Base-by-base conservation (phyloP, 495 filamentous ascomycete genomes). In the Staphylotrichum longicolle region DNA sequence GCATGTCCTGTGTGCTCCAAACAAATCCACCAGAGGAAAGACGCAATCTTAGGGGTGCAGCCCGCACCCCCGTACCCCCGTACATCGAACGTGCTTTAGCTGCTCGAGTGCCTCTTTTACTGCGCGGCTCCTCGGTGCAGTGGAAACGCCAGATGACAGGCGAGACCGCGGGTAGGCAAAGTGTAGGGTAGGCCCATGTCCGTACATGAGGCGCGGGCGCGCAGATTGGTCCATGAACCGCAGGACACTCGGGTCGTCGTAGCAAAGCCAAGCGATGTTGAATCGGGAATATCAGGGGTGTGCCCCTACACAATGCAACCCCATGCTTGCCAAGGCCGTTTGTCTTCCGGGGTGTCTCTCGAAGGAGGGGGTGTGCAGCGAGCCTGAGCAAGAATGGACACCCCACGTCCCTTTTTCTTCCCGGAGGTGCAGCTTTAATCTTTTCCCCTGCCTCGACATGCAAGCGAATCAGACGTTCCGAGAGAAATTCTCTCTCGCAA, bases 41-140 rank as follows among this genome's bases (percentile, higher is more conserved):
- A 47, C 37, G 60, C 45, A 66, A 63, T 62, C 53, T 63, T 60
- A 66, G 40, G 57, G 47, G 41, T 55, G 34, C 62, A 53, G 20
- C 54, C 20, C 42, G 53, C 53, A 58, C 54, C 65, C 50, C 63
- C 59, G 56, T 56, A 51, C 42, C 39, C 58, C 52, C 14, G 51
- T 33, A 30, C 30, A 35, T 57, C 30, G 51, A 40, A 12, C 11
- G 5, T 15, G 41, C 39, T 51, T 45, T 32, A 52, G 58, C 57
- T 61, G 57, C 42, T 60, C 37, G 49, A 60, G 34, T 59, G 39
- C 33, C 32, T 62, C 54, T 47, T 62, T 64, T 61, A 54, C 50
- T 66, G 66, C 58, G 60, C 58, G 54, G 49, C 63, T 58, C 60
- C 42, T 54, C 57, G 45, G 54, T 67, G 60, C 58, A 54, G 65